phyloP scores from a whole-genome alignment of 2,329 filamentous ascomycete species.

The Neurospora sp. region DNA sequence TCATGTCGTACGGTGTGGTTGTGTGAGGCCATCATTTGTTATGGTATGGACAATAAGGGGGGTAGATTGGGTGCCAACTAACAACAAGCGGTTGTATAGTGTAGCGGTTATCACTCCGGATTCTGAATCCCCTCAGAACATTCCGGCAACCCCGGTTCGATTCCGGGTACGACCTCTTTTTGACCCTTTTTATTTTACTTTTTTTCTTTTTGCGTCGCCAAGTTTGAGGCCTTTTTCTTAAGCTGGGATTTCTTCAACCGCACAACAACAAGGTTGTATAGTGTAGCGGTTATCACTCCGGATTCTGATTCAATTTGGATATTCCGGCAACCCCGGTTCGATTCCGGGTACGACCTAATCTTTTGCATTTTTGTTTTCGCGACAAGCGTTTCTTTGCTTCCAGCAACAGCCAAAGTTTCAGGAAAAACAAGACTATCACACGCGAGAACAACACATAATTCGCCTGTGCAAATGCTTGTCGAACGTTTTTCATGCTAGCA shows the following conservation, averaged over 20 bases:
- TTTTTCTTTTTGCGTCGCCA: neutral
- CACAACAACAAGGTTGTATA: neutral
- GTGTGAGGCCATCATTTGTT: neutral
- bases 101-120: neutral
- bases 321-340: neutral
- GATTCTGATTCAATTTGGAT: neutral
- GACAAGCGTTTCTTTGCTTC: neutral
- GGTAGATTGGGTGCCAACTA: accelerated
- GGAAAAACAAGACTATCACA: neutral
- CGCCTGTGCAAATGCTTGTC: neutral
- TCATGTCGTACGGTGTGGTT: neutral
- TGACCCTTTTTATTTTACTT: neutral
- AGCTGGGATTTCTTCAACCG: neutral
- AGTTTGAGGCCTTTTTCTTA: neutral
- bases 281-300: neutral
- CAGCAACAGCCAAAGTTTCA: neutral
- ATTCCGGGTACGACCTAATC: neutral
- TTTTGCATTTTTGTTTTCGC: neutral
- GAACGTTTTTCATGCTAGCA: too few species aligned
- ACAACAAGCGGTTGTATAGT: neutral
- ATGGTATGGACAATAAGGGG: neutral
- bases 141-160: neutral
- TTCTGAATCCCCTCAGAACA: neutral
- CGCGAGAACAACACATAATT: neutral
- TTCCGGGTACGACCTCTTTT: neutral